Evolutionary conservation across 2,329 filamentous ascomycete species (phyloP), one percentile per base, ranked within the genome.

Genomic region (Salinomyces thailandicus): DNA sequence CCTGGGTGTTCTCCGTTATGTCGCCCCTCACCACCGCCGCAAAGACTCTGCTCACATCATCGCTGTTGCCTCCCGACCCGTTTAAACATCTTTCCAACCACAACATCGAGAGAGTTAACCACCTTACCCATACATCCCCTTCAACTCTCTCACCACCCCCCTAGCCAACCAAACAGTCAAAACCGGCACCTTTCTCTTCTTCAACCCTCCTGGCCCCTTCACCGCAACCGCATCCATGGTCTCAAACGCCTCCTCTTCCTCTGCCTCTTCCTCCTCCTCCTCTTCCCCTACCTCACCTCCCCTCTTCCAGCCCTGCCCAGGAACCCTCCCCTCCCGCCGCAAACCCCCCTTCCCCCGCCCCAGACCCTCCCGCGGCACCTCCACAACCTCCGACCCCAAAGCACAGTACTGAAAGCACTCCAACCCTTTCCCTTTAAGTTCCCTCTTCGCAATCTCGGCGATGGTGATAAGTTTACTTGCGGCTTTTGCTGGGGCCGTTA

Each of bases 391-490:
- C 13, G 46, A 48, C 7, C 34, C 44, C 43, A 46, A 38, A 2
- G 52, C 49, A 24, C 37, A 55, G 38, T 62, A 62, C 36, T 61
- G 57, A 45, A 37, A 73, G 49, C 42, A 67, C 50, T 33, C 66
- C 66, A 43, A 67, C 62, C 46, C 68, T 61, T 16, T 70, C 51
- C 45, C 24, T 12, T 58, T 60, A 12, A 59, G 52, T 12, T 62
- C 38, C 53, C 59, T 52, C 41, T 62, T 61, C n/a, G 51, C 53
- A 26, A 81, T 76, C 57, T 85, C 81, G 30, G 69, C 68, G 31
- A 85, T 70, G 3, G 73, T 79, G 48, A 84, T 72, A 49, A 84
- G 64, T 57, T 85, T 86, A 57, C 67, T 68, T 2, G 73, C 68
- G 3, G 50, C 54, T 11, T 48, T 45, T 3, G 58, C 53, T 35